A percentile compares a stretch with the other conserved stretches of the same genome.
phyloP scores from a whole-genome alignment of 2,329 filamentous ascomycete genomes.

The Talaromyces sp. region DNA sequence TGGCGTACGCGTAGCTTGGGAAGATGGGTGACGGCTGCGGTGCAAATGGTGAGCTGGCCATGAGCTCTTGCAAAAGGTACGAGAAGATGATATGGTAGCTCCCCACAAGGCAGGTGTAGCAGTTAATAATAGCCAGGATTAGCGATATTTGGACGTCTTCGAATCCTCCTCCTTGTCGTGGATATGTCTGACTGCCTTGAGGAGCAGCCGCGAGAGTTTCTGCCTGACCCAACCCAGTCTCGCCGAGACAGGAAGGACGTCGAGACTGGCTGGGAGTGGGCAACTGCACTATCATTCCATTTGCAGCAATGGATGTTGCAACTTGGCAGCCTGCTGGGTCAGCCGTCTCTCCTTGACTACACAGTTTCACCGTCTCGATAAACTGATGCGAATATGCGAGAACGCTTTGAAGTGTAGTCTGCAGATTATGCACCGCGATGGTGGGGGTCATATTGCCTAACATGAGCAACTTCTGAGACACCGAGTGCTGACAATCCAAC shows the following conservation, averaged over 20 bases:
- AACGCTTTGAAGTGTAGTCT: constrained; percentile 4
- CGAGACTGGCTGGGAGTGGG: constrained; percentile 7
- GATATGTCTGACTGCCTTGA: not conserved
- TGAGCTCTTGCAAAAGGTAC: constrained; percentile 11
- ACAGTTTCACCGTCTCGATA: constrained; percentile 3
- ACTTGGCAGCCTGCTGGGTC: not conserved
- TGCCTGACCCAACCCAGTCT: not conserved
- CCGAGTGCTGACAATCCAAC: constrained; percentile 7
- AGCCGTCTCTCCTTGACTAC: not conserved
- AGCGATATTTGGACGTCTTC: constrained; percentile 9
- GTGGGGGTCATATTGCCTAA: constrained; percentile 7
- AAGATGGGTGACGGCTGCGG: constrained; percentile 6
- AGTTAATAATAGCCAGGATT: constrained; percentile 10
- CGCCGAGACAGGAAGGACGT: constrained; percentile 5
- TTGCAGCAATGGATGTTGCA: not conserved
- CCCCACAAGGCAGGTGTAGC: constrained; percentile 12
- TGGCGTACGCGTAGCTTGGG: not conserved
- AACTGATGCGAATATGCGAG: constrained; percentile 9
- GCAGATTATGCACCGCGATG: constrained; percentile 7
- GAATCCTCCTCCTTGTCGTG: not conserved
- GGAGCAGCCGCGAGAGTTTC: not conserved
- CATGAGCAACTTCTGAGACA: constrained; percentile 10
- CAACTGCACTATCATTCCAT: not conserved
- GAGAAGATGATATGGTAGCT: constrained; percentile 12
- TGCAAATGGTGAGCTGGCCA: constrained; percentile 1